phyloP scores from a whole-genome alignment of 305 asterid species.

The Fraxinus ornus region DNA sequence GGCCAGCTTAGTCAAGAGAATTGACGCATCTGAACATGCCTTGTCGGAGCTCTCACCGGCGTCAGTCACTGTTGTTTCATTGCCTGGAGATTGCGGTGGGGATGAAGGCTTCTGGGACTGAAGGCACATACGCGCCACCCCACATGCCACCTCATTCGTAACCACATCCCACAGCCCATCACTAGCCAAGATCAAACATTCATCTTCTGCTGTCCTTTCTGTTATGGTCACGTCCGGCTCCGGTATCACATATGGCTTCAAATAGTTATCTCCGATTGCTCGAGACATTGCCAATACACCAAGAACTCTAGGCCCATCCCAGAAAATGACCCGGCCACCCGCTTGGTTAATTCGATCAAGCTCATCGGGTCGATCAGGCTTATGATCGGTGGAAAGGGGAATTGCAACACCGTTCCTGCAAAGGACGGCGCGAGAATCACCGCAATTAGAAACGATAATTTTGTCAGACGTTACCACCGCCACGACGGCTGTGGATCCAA shows the following conservation, averaged over 20 bases:
- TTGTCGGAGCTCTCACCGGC: constrained; percentile 65
- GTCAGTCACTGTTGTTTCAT: constrained; percentile 29
- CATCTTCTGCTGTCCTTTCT: constrained; percentile 60
- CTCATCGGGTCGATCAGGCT: constrained; percentile 95
- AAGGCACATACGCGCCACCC: constrained; percentile 84
- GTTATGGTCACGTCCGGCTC: constrained; percentile 81
- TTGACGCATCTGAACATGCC: constrained; percentile 82
- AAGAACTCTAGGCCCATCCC: constrained; percentile 88
- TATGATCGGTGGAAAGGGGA: constrained; percentile 83
- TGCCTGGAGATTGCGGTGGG: constrained; percentile 47
- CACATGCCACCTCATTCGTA: constrained; percentile 81
- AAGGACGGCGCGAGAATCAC: constrained; percentile 96
- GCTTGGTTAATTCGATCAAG: constrained; percentile 69
- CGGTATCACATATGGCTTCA: constrained; percentile 80
- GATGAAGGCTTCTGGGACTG: constrained; percentile 50
- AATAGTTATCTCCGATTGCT: constrained; percentile 82
- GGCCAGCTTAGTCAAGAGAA: constrained; percentile 80
- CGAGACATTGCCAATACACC: constrained; percentile 94
- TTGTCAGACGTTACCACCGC: constrained; percentile 67
- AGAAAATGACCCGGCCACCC: constrained; percentile 90
- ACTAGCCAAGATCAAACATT: constrained; percentile 70
- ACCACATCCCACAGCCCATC: constrained; percentile 96
- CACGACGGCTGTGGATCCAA: constrained; percentile 94
- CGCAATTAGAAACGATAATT: constrained; percentile 79
- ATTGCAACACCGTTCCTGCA: constrained; percentile 77